Conservation (phyloP, 2,329 filamentous ascomycete species). For the Nannizzia gypsea region DNA sequence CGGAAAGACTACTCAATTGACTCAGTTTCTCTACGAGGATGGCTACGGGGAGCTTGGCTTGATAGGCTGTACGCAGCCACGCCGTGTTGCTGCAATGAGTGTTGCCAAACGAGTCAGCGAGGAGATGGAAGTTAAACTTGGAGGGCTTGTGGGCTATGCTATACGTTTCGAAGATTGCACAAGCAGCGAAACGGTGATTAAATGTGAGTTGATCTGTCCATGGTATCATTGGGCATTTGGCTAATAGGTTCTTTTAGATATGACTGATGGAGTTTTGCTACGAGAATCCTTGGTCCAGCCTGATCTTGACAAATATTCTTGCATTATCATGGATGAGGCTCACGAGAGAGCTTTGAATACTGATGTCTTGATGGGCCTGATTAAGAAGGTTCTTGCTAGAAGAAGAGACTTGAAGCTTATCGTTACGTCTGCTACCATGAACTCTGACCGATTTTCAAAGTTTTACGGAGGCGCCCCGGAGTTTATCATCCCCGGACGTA, state of each 20-base stretch:
- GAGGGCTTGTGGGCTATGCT: constrained; percentile 81
- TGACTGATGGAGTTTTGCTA: constrained; percentile 93
- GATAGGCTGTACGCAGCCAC: constrained; percentile 92
- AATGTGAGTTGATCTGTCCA: constrained; percentile 44
- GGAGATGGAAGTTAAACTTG: constrained; percentile 91
- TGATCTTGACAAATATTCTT: constrained; percentile 90
- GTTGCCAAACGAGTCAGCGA: constrained; percentile 96
- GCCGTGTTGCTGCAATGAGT: constrained; percentile 96
- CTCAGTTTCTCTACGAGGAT: constrained; percentile 91
- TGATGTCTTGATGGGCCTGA: constrained; percentile 90
- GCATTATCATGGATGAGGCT: constrained; percentile 98
- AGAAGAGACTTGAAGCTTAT: constrained; percentile 89
- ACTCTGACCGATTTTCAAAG: constrained; percentile 85
- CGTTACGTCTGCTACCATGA: constrained; percentile 98
- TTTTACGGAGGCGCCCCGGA: constrained; percentile 95
- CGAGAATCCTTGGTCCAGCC: constrained; percentile 86
- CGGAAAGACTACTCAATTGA: constrained; percentile 93
- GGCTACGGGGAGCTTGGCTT: constrained; percentile 79
- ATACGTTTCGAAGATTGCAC: constrained; percentile 99
- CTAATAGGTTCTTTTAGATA: constrained; percentile 42
- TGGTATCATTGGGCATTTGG: not conserved
- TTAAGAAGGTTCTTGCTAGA: constrained; percentile 90
- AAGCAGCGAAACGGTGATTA: constrained; percentile 87
- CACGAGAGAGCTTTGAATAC: constrained; percentile 95
- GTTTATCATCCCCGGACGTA: constrained; percentile 89